These are phyloP conservation scores for Trebouxia gelatinosa DNA, from an alignment of 163 green algal genomes.

Conservation along the genomic window DNA sequence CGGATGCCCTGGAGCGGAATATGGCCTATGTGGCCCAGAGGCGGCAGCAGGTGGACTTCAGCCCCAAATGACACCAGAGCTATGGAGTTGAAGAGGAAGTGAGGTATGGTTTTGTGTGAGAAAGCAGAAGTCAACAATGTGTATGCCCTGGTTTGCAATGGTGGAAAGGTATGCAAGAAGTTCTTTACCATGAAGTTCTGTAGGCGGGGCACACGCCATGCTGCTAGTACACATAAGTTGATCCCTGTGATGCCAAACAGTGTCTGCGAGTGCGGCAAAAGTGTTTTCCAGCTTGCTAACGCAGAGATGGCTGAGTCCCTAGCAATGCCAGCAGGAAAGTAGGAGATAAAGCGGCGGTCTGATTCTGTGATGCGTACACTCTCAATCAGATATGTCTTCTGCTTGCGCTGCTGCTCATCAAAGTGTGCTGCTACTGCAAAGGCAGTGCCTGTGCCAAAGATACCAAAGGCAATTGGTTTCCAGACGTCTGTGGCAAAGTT, in stretches of 20 bases:
- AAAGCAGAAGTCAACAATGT: conserved; percentile 33
- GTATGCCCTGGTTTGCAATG: not conserved
- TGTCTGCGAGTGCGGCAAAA: conserved; percentile 10
- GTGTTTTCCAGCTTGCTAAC: not conserved
- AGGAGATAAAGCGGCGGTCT: not conserved
- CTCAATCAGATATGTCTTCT: not conserved
- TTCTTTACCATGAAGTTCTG: conserved; percentile 23
- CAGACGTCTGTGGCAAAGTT: too few relatives aligned
- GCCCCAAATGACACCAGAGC: conserved; percentile 59
- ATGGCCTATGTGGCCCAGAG: conserved; percentile 58
- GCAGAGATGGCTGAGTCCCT: not conserved
- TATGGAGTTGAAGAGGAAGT: conserved; percentile 31
- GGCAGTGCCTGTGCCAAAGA: conserved; percentile 98
- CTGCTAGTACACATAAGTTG: not conserved
- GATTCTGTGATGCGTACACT: too few relatives aligned
- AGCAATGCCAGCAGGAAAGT: not conserved
- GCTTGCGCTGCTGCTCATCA: not conserved
- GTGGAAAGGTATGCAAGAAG: conserved; percentile 25
- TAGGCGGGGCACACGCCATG: not conserved
- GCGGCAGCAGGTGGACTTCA: conserved; percentile 76
- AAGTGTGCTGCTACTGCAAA: too few relatives aligned
- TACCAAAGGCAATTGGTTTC: conserved; percentile 36
- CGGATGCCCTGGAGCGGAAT: conserved; percentile 71
- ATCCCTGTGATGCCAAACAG: conserved; percentile 19
- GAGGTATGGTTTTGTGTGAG: conserved; percentile 11